Evolutionary conservation across 345 rosid genomes (phyloP).

Genomic region (Gossypium ekmanianum): DNA sequence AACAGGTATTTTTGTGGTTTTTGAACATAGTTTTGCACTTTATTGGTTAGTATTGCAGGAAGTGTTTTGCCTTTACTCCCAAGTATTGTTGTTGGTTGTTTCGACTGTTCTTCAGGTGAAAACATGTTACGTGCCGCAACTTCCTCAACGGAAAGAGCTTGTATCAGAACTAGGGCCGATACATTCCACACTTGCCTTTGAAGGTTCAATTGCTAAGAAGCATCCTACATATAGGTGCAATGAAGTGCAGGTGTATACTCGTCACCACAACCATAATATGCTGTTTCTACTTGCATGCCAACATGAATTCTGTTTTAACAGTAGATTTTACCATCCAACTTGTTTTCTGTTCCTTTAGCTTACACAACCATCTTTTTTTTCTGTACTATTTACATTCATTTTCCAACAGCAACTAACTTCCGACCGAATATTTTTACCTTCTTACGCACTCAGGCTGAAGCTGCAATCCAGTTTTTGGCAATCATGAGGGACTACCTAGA

Average conservation of each 20-base stretch:
- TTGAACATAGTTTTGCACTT: background rate
- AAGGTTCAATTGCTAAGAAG: constrained; percentile 54
- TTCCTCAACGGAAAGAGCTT: constrained; percentile 74
- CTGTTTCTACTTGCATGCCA: too few relatives aligned
- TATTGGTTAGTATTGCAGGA: background rate
- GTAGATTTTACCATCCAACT: too few relatives aligned
- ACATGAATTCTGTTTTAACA: too few relatives aligned
- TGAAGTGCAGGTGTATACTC: constrained; percentile 66
- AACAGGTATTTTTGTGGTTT: constrained; percentile 55
- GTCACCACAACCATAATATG: background rate
- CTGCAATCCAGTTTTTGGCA: constrained; percentile 63
- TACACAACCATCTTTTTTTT: too few relatives aligned
- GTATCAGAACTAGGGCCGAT: constrained; percentile 65
- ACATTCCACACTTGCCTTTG: constrained; percentile 55
- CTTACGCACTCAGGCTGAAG: constrained; percentile 44
- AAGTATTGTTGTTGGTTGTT: background rate
- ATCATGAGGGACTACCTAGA: constrained; percentile 76
- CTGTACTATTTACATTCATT: too few relatives aligned
- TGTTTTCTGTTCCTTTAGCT: too few relatives aligned
- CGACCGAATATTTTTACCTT: background rate
- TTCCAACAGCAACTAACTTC: background rate
- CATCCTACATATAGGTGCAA: constrained; percentile 81
- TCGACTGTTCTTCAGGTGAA: constrained; percentile 43
- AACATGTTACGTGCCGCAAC: constrained; percentile 47
- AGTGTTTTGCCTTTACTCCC: background rate